Conservation (phyloP, 225 moss, liverwort and hornwort genomes). For the Bryoerythrophyllum caledonicum region DNA sequence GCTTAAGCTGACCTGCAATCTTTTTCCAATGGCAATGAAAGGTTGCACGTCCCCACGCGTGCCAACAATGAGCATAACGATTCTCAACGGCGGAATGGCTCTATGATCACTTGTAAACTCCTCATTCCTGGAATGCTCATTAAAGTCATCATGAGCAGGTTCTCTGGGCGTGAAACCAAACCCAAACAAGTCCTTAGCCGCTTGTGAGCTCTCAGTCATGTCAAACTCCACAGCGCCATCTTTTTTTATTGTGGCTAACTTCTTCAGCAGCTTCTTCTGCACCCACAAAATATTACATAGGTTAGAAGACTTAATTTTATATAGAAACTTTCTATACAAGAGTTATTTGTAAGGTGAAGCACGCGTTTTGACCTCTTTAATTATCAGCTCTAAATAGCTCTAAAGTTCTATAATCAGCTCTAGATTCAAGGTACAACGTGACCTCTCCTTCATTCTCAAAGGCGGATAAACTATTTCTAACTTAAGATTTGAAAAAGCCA, state of each 20-base stretch:
- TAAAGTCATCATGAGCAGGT: slow-evolving; percentile 1
- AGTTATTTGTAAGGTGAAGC: too few relatives aligned
- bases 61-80: slow-evolving; percentile 73
- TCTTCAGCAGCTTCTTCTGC: slow-evolving; percentile 57
- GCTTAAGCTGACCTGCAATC: slow-evolving; percentile 49
- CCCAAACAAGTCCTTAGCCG: slow-evolving; percentile 63
- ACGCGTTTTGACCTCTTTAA: too few relatives aligned
- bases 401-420: too few relatives aligned
- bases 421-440: too few relatives aligned
- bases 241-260: slow-evolving; percentile 61
- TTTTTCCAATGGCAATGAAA: slow-evolving; percentile 70
- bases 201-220: slow-evolving; percentile 54
- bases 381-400: too few relatives aligned
- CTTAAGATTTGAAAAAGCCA: too few relatives aligned
- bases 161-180: slow-evolving; percentile 39
- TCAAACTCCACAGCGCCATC: slow-evolving; percentile 72
- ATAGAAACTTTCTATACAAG: too few relatives aligned
- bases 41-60: slow-evolving; percentile 77
- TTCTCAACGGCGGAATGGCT: slow-evolving; percentile 52
- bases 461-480: too few relatives aligned
- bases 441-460: too few relatives aligned
- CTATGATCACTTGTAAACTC: slow-evolving; percentile 20
- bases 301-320: too few relatives aligned
- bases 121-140: slow-evolving; percentile 26
- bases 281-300: slow-evolving; percentile 11